phyloP scores from a whole-genome alignment of 495 filamentous ascomycete species.

The Penicillium silybi region DNA sequence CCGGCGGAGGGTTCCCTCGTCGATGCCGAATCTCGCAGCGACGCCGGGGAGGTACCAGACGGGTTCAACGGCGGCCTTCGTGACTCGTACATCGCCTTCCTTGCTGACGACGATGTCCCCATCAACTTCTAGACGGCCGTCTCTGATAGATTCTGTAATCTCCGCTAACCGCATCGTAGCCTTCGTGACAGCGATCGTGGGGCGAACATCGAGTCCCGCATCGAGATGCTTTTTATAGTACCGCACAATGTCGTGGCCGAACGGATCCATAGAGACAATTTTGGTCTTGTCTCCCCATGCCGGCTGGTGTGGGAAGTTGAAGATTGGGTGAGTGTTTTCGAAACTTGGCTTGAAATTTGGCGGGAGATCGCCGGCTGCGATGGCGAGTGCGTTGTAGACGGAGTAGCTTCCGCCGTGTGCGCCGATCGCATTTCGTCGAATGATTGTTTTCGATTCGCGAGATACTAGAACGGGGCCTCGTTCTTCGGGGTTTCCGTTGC shows the following conservation, averaged over 20 bases:
- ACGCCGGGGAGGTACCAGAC: background rate
- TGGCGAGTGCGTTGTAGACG: background rate
- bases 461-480: constrained; percentile 88
- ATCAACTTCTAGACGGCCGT: constrained; percentile 18
- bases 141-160: constrained; percentile 78
- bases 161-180: constrained; percentile 97
- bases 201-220: constrained; percentile 85
- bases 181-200: constrained; percentile 90
- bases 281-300: constrained; percentile 89
- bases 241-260: constrained; percentile 66
- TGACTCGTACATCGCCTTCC: background rate
- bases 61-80: background rate
- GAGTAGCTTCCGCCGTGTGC: background rate
- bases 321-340: constrained; percentile 88
- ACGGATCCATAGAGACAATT: constrained; percentile 96
- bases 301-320: constrained; percentile 78
- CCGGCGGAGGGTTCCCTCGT: constrained; percentile 52
- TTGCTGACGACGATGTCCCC: background rate
- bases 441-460: constrained; percentile 65
- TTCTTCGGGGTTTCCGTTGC: constrained; percentile 62
- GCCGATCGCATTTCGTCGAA: constrained; percentile 70
- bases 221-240: constrained; percentile 32
- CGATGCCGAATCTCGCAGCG: background rate
- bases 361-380: constrained; percentile 78
- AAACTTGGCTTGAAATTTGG: constrained; percentile 86